Evolutionary conservation across 2,329 filamentous ascomycete species (phyloP).

Genomic region (Rhexocercosporidium sp.): DNA sequence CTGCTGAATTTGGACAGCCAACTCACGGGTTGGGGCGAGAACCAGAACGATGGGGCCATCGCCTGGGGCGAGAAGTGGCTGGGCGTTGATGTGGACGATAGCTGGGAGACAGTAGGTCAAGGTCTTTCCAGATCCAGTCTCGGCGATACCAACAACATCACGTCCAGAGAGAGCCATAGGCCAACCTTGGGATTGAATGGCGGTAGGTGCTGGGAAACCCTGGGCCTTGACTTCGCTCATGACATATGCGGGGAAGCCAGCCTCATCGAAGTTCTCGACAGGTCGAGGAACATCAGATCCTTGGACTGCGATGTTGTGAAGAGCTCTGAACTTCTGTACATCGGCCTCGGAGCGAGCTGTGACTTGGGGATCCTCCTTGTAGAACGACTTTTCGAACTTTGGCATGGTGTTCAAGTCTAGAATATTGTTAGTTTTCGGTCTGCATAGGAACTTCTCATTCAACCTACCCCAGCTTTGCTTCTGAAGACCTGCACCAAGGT

Average conservation of each 20-base stretch:
- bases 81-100: conserved; percentile 99
- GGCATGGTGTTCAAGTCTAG: conserved; percentile 78
- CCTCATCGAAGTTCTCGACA: conserved; percentile 96
- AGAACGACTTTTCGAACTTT: conserved; percentile 99
- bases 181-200: conserved; percentile 98
- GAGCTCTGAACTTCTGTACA: conserved; percentile 85
- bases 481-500: conserved; percentile 86
- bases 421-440: conserved; percentile 21
- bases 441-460: conserved; percentile 16
- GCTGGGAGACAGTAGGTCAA: conserved; percentile 97
- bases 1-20: conserved; percentile 97
- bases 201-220: conserved; percentile 90
- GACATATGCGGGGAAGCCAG: conserved; percentile 94
- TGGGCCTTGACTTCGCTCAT: conserved; percentile 99
- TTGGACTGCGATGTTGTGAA: conserved; percentile 82
- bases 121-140: conserved; percentile 99
- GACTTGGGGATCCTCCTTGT: conserved; percentile 91
- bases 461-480: conserved; percentile 84
- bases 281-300: conserved; percentile 87
- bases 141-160: conserved; percentile 98
- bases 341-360: conserved; percentile 75
- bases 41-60: conserved; percentile 97
- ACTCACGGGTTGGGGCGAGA: conserved; percentile 93
- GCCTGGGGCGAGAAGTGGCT: conserved; percentile 91
- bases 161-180: conserved; percentile 98